phyloP scores from a whole-genome alignment of 306 rosid species.

The Corylus avellana region DNA sequence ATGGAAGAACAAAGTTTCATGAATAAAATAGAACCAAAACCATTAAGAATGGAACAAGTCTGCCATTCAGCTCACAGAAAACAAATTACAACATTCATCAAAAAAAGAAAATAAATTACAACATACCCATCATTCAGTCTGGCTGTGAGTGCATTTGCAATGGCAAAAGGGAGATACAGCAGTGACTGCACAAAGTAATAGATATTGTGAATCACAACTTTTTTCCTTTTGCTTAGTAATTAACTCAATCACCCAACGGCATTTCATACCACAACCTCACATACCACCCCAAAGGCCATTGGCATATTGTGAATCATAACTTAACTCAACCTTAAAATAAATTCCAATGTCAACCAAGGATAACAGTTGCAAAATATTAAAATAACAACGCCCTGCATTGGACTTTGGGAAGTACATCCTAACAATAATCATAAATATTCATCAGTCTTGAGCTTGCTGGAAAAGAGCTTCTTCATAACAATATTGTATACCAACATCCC shows the following conservation, averaged over 20 bases:
- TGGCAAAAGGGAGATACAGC: constrained; percentile 79
- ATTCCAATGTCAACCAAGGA: background rate
- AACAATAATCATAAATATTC: background rate
- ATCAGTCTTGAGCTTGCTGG: background rate
- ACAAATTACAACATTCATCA: constrained; percentile 28
- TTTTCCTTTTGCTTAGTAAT: background rate
- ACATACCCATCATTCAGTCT: constrained; percentile 84
- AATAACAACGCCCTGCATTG: background rate
- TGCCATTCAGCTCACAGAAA: constrained; percentile 13
- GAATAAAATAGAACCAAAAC: constrained; percentile 21
- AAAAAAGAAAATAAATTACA: background rate
- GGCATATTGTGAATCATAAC: background rate
- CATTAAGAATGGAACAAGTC: constrained; percentile 17
- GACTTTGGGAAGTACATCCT: background rate
- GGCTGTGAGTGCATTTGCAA: constrained; percentile 86
- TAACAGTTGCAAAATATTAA: background rate
- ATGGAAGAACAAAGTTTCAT: constrained; percentile 27
- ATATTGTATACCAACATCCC: background rate
- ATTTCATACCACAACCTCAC: background rate
- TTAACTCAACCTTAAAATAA: background rate
- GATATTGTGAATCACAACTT: background rate
- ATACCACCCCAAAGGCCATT: background rate
- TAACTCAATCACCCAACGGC: background rate
- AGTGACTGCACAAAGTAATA: constrained; percentile 59
- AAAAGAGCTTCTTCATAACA: background rate